These are phyloP conservation scores for Bipolaris sorokiniana DNA, from an alignment of 2,329 filamentous ascomycete genomes.

Conservation along the genomic window DNA sequence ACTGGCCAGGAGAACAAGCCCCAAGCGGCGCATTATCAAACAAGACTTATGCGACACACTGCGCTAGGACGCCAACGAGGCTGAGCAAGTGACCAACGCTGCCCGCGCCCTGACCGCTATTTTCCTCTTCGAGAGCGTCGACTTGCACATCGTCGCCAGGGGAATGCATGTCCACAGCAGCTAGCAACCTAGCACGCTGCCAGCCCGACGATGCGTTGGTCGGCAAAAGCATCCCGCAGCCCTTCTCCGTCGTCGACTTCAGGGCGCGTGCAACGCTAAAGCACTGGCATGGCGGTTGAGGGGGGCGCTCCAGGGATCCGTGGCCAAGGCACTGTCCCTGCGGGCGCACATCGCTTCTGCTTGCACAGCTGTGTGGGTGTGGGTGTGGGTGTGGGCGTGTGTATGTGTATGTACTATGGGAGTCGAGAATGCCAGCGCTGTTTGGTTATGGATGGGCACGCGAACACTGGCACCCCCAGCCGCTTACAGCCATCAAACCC, in stretches of 20 bases:
- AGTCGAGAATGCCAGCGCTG: conserved; percentile 28
- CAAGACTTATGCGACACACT: conserved; percentile 30
- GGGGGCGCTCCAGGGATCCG: conserved; percentile 10
- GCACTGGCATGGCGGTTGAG: conserved; percentile 11
- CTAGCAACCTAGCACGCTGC: conserved; percentile 8
- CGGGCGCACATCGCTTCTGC: conserved; percentile 29
- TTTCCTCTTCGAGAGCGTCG: conserved; percentile 12
- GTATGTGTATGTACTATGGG: no score
- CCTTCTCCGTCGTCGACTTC: conserved; percentile 7
- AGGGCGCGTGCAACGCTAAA: conserved; percentile 16
- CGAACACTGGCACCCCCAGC: neutral
- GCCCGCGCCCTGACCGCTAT: conserved; percentile 33
- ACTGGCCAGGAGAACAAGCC: neutral
- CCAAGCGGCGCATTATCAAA: conserved; percentile 34
- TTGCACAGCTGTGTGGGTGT: no score
- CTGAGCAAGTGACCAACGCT: conserved; percentile 29
- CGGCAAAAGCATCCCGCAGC: conserved; percentile 26
- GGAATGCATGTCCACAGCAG: conserved; percentile 28
- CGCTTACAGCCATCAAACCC: neutral
- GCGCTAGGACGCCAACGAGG: conserved; percentile 36
- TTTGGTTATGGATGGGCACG: neutral
- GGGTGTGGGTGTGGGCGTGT: no score
- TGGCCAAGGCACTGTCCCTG: conserved; percentile 23
- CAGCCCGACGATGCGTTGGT: conserved; percentile 20
- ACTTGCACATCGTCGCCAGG: conserved; percentile 28